Base-by-base conservation (phyloP, 805 yeast genomes). In the Isabelozyma gotoi region DNA sequence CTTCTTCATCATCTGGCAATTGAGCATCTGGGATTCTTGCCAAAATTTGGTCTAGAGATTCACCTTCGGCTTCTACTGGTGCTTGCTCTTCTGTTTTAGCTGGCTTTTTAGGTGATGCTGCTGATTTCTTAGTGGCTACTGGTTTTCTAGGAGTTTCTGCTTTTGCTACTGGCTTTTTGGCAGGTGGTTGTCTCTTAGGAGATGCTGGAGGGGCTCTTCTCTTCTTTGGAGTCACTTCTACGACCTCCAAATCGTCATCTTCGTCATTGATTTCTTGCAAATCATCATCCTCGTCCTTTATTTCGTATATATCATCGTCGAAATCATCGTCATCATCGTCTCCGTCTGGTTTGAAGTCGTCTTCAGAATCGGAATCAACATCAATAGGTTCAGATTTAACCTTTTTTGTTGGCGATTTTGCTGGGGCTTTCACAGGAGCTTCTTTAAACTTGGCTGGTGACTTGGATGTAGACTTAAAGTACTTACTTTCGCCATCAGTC, bases 11-110 rank as follows among this genome's bases (percentile, higher is more conserved):
- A 3, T 77, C 78, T 0, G 82, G 81, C 12, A 88, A 73, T 38
- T 76, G 84, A 0, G 94, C 91, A 53, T 89, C 90, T 2, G 91
- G 86, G 36, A 91, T 85, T 6, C 72, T 67, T 5, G 77, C 71
- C 20, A 90, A 67, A 2, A 87, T 64, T 2, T 80, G 82, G 19
- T 71, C 76, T 0, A 85, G 88, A 10, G 77, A 57, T 18, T 41
- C 19, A 3, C 63, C 69, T n/a, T 10, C n/a, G 29, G 8, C 29
- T 14, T 16, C 34, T 21, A 21, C 29, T 21, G 29, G 29, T 8
- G 18, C 19, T 14, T 15, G 36, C 19, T 29, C 36, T 7, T 43
- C 39, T 8, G 34, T 42, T 27, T 42, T 38, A 20, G 37, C 33
- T 14, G 49, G 32, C 14, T 34, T 32, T 5, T 19, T 32, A 19